A percentile compares a stretch with the other conserved stretches of the same genome.
Conservation (phyloP, 2,329 filamentous ascomycete genomes). For the Sarocladium oryzae region DNA sequence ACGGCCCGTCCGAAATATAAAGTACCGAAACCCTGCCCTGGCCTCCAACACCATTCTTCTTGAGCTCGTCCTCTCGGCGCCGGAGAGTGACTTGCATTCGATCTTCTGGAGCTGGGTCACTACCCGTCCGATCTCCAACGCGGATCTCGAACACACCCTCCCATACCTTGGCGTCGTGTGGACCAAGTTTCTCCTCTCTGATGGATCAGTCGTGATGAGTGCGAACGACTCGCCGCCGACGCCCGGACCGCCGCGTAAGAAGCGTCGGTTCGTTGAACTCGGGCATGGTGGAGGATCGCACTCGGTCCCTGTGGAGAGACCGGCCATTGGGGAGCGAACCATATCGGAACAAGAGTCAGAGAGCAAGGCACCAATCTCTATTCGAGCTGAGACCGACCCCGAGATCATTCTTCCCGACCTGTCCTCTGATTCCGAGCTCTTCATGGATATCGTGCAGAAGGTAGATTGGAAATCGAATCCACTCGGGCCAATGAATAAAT, state of each 20-base stretch:
- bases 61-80: slow-evolving; percentile 23
- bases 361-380: slow-evolving; percentile 20
- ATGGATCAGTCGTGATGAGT: slow-evolving; percentile 32
- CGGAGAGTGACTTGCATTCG: slow-evolving; percentile 22
- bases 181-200: slow-evolving; percentile 28
- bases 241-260: slow-evolving; percentile 25
- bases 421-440: slow-evolving; percentile 29
- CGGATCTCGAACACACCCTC: slow-evolving; percentile 19
- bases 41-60: slow-evolving; percentile 22
- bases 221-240: slow-evolving; percentile 28
- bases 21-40: slow-evolving; percentile 34
- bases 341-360: slow-evolving; percentile 13
- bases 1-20: slow-evolving; percentile 13
- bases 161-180: slow-evolving; percentile 27
- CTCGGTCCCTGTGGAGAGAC: slow-evolving; percentile 11
- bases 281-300: not conserved
- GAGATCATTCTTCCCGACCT: slow-evolving; percentile 27
- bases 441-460: slow-evolving; percentile 32
- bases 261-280: not conserved
- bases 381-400: slow-evolving; percentile 25
- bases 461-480: slow-evolving; percentile 41
- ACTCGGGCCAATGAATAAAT: slow-evolving; percentile 38
- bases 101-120: slow-evolving; percentile 35
- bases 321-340: not conserved
- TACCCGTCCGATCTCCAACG: slow-evolving; percentile 13